Evolutionary conservation across 176 grass and related monocot species (phyloP).

Genomic region (Panicum miliaceum): DNA sequence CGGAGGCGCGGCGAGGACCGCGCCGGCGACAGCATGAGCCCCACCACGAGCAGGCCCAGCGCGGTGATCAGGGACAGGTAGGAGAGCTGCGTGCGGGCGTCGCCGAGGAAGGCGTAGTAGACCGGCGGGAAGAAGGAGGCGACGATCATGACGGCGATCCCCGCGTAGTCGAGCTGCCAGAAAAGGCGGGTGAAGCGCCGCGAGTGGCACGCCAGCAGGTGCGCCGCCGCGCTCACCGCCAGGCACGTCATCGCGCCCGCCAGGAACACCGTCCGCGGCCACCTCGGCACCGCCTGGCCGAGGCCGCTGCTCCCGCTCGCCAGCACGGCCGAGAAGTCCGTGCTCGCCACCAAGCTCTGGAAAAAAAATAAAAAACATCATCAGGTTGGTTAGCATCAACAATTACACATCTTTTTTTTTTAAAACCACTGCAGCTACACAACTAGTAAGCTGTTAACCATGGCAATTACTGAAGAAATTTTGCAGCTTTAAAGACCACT

Average conservation of each 20-base stretch:
- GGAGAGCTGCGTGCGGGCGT: constrained; percentile 33
- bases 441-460: too few relatives aligned
- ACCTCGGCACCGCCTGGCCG: constrained; percentile 41
- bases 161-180: constrained; percentile 92
- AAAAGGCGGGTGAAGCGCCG: constrained; percentile 70
- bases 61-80: constrained; percentile 79
- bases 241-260: constrained; percentile 85
- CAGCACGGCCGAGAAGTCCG: background rate
- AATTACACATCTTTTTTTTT: too few relatives aligned
- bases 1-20: constrained; percentile 74
- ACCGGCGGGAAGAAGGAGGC: constrained; percentile 90
- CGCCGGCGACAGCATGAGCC: constrained; percentile 62
- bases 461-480: background rate
- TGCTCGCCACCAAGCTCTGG: constrained; percentile 19
- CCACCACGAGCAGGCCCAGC: constrained; percentile 65
- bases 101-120: constrained; percentile 85
- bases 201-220: constrained; percentile 94
- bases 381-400: background rate
- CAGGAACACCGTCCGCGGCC: constrained; percentile 88
- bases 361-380: background rate
- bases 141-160: constrained; percentile 94
- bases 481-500: background rate
- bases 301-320: background rate
- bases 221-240: constrained; percentile 72
- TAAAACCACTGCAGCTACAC: too few relatives aligned